These are phyloP conservation scores for Polyplosphaeria fusca DNA, from an alignment of 495 filamentous ascomycete species.

Conservation along the genomic window DNA sequence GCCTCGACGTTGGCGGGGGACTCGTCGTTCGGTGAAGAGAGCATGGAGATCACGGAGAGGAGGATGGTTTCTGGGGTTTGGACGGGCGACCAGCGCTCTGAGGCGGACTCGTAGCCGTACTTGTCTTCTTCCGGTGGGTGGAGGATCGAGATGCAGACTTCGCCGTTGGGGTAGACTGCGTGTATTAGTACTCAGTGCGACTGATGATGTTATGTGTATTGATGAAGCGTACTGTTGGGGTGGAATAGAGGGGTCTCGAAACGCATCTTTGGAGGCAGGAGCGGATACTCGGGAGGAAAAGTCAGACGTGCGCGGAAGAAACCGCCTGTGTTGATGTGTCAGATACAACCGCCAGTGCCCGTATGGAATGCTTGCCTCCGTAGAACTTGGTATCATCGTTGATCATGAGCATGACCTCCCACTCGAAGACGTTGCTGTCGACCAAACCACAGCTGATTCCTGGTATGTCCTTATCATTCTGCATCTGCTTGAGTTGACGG, in stretches of 20 bases:
- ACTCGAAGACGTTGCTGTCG: constrained; percentile 90
- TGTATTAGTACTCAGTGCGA: neutral
- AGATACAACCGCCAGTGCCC: neutral
- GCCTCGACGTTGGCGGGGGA: constrained; percentile 94
- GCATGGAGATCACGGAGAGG: constrained; percentile 87
- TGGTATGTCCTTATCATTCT: constrained; percentile 83
- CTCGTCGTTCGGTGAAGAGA: constrained; percentile 91
- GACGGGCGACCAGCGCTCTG: constrained; percentile 94
- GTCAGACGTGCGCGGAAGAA: constrained; percentile 80
- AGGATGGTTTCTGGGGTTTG: constrained; percentile 96
- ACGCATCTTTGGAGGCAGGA: constrained; percentile 83
- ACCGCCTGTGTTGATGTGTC: constrained; percentile 60
- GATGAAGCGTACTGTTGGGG: constrained; percentile 66
- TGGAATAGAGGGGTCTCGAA: constrained; percentile 91
- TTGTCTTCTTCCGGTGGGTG: constrained; percentile 95
- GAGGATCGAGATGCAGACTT: constrained; percentile 95
- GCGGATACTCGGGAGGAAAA: constrained; percentile 82
- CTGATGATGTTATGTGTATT: neutral
- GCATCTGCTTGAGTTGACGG: constrained; percentile 90
- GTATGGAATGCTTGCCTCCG: constrained; percentile 66
- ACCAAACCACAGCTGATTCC: constrained; percentile 91
- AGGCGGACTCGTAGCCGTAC: constrained; percentile 89
- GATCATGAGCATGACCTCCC: constrained; percentile 99
- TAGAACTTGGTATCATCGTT: constrained; percentile 94
- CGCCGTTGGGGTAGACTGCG: constrained; percentile 76